phyloP scores from a whole-genome alignment of 192 early-diverging fungal genomes.

The Coemansia sp. region DNA sequence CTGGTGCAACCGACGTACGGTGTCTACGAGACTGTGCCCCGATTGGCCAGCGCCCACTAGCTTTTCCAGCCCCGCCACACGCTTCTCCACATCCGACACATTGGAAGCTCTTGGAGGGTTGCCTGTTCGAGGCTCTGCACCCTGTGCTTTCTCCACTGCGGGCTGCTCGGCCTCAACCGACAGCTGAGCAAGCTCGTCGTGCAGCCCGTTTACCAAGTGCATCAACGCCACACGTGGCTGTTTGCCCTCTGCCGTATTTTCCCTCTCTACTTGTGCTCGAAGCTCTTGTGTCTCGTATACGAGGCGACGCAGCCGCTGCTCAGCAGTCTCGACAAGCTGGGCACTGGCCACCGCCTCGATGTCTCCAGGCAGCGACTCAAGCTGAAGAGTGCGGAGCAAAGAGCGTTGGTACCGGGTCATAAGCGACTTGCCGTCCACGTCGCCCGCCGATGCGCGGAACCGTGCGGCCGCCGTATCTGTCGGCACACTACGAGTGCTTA shows the following conservation, averaged over 20 bases:
- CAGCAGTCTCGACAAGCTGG: slow-evolving; percentile 62
- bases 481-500: slow-evolving; percentile 9
- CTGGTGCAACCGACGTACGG: slow-evolving; percentile 53
- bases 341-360: slow-evolving; percentile 11
- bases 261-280: slow-evolving; percentile 54
- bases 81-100: slow-evolving; percentile 18
- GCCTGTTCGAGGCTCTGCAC: no score
- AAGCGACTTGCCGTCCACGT: slow-evolving; percentile 14
- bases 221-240: slow-evolving; percentile 30
- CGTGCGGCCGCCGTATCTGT: slow-evolving; percentile 17
- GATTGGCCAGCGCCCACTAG: slow-evolving; percentile 16
- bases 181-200: slow-evolving; percentile 39
- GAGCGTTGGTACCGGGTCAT: slow-evolving; percentile 39
- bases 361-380: slow-evolving; percentile 23
- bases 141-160: neutral
- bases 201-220: slow-evolving; percentile 29
- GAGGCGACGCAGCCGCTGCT: slow-evolving; percentile 74
- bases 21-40: slow-evolving; percentile 66
- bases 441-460: slow-evolving; percentile 32
- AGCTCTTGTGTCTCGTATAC: slow-evolving; percentile 83
- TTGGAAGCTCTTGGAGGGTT: neutral
- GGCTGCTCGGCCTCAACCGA: neutral
- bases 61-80: slow-evolving; percentile 33
- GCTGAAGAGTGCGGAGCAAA: slow-evolving; percentile 39
- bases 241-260: neutral